Conservation (phyloP, 768 basidiomycete genomes). For the Paxillus involutus region DNA sequence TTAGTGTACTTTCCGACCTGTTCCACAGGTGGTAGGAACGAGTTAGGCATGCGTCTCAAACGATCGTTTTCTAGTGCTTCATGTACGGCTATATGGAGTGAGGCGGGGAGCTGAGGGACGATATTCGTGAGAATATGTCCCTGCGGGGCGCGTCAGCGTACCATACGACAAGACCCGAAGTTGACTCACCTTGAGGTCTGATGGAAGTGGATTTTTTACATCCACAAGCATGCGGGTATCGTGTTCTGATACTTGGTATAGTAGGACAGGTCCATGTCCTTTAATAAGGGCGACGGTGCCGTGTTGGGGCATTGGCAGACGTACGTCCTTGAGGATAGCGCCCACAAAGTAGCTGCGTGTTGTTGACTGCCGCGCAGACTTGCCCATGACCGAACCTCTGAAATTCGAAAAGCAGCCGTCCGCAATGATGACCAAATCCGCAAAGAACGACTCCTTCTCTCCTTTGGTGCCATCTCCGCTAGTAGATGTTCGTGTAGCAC, state of each 20-base stretch:
- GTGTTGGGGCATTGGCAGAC: constrained; percentile 69
- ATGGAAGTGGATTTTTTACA: constrained; percentile 79
- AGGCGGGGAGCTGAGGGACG: constrained; percentile 76
- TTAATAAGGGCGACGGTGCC: constrained; percentile 85
- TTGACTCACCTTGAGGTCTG: constrained; percentile 66
- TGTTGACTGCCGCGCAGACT: constrained; percentile 44
- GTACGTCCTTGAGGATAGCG: constrained; percentile 74
- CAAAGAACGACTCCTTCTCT: constrained; percentile 58
- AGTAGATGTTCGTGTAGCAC: constrained; percentile 47
- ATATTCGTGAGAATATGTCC: constrained; percentile 69
- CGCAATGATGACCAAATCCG: constrained; percentile 82
- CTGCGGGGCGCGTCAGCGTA: constrained; percentile 33
- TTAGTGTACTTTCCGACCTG: constrained; percentile 54
- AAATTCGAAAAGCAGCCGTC: constrained; percentile 98
- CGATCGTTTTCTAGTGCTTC: constrained; percentile 76
- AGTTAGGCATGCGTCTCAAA: constrained; percentile 92
- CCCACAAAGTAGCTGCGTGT: constrained; percentile 85
- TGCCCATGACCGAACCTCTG: constrained; percentile 64
- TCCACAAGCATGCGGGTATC: constrained; percentile 96
- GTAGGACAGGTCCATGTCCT: constrained; percentile 81
- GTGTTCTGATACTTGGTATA: constrained; percentile 88
- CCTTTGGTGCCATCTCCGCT: constrained; percentile 26
- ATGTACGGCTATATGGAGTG: constrained; percentile 64
- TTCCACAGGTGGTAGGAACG: constrained; percentile 79
- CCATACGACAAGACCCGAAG: background rate